Percentiles rank a stretch among this genome's conserved stretches.
Conservation (phyloP, 345 rosid genomes). For the rapeseed (Brassica napus) region DNA sequence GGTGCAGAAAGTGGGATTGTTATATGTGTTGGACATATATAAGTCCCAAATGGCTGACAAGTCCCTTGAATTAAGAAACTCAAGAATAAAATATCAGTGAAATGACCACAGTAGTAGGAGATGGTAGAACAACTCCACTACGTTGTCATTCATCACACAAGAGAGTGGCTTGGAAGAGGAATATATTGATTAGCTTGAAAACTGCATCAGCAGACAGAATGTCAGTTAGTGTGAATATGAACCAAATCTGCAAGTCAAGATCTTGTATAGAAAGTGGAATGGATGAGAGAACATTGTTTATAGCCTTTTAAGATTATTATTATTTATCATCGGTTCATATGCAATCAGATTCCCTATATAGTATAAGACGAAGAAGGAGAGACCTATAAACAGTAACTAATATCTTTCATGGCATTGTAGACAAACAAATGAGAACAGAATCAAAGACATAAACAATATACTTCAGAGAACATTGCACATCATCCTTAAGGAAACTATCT, state of each 20-base stretch:
- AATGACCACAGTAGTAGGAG: constrained; percentile 37
- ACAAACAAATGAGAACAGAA: not conserved
- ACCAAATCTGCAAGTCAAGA: constrained; percentile 31
- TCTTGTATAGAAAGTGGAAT: constrained; percentile 29
- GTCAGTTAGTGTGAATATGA: constrained; percentile 29
- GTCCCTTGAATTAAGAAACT: constrained; percentile 26
- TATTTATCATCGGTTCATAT: constrained; percentile 4
- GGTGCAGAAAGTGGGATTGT: constrained; percentile 37
- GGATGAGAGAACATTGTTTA: constrained; percentile 34
- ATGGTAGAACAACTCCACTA: constrained; percentile 48
- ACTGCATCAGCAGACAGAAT: constrained; percentile 21
- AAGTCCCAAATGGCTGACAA: constrained; percentile 32
- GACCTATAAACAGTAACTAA: not conserved
- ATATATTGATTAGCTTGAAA: constrained; percentile 34
- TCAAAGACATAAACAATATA: constrained; percentile 4
- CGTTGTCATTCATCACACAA: constrained; percentile 11
- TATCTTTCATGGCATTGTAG: constrained; percentile 3
- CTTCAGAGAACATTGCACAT: not conserved
- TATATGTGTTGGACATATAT: constrained; percentile 8
- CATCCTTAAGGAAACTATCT: not conserved
- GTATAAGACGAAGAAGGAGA: constrained; percentile 8
- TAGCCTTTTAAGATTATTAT: not conserved
- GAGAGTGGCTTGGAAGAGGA: constrained; percentile 39
- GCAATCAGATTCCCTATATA: not conserved
- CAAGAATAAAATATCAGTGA: constrained; percentile 36